These are phyloP conservation scores for Ophiostoma ips DNA, from an alignment of 2,329 filamentous ascomycete genomes.

Conservation along the genomic window DNA sequence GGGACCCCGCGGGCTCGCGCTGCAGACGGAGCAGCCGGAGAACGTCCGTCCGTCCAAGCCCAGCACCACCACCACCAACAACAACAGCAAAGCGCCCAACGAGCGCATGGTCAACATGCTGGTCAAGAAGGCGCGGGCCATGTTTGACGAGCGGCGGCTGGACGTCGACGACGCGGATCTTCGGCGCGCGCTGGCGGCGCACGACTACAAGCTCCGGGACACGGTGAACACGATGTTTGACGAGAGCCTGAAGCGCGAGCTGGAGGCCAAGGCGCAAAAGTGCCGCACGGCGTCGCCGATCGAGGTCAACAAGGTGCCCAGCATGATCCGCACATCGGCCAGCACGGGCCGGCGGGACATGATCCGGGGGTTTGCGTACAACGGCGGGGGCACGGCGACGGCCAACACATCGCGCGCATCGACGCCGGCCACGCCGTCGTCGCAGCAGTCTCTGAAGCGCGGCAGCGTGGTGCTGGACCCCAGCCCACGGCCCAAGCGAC, in stretches of 20 bases:
- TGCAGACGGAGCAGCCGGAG: not conserved
- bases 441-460: constrained; percentile 8
- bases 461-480: constrained; percentile 2
- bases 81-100: not conserved
- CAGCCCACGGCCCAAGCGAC: constrained; percentile 14
- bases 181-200: constrained; percentile 6
- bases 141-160: constrained; percentile 1
- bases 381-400: not conserved
- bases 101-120: constrained; percentile 8
- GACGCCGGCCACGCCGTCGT: constrained; percentile 6
- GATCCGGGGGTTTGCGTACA: not conserved
- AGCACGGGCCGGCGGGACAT: not conserved
- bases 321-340: constrained; percentile 12
- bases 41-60: not conserved
- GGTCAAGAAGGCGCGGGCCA: constrained; percentile 7
- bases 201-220: constrained; percentile 9
- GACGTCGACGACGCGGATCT: constrained; percentile 1
- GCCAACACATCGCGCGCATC: constrained; percentile 6
- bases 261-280: not conserved
- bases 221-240: constrained; percentile 10
- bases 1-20: not conserved
- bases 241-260: not conserved
- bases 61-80: not conserved
- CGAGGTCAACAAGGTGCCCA: constrained; percentile 5
- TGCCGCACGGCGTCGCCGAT: not conserved